Base-by-base conservation (phyloP, 331 rosid genomes). In the Dryas integrifolia region DNA sequence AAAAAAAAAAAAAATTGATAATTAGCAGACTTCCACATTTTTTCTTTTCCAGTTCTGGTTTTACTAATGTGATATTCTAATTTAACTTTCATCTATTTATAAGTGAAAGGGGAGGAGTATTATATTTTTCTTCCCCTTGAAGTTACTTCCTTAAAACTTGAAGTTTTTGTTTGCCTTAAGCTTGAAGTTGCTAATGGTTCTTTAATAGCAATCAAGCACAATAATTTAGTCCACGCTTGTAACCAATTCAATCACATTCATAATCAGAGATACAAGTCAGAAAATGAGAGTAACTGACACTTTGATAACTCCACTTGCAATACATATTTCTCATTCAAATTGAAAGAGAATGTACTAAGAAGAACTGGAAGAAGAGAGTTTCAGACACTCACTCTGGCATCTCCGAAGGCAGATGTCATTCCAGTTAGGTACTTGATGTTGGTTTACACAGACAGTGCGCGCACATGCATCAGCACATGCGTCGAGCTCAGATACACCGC, bases 391-490 rank as follows among this genome's bases (percentile, higher is more conserved):
- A 77, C 92, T 88, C 92, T 91, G 98, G 83, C 98, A 94, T 76
- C 94, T 89, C 79, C 87, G 71, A 51, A 91, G 96, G 82, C 98
- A 94, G 69, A 84, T 74, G 65, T 91, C 98, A 52, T 91, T 91
- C 98, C 97, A 94, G 55, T 88, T 91, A 6, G 97, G 98, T 0
- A 91, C 97, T 81, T 89, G 98, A 76, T 91, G 98, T 58, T 91
- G 98, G 85, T 89, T 91, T 50, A 91, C 95, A 39, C 97, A 94
- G n/a, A 94, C 98, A 13, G 96, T 89, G 72, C 97, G 98, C 2
- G 90, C 91, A 57, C 98, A 94, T 0, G 98, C 98, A 81, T 94
- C 98, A 3, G 96, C 93, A 57, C 96, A 94, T 0, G 98, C 96
- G 75, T 94, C 98, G 5, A 91, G 88, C 81, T 91, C 95, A 12